Evolutionary conservation across 140 eudicot genomes (phyloP), one percentile per base, ranked within the genome.

Genomic region (Cichorium intybus): DNA sequence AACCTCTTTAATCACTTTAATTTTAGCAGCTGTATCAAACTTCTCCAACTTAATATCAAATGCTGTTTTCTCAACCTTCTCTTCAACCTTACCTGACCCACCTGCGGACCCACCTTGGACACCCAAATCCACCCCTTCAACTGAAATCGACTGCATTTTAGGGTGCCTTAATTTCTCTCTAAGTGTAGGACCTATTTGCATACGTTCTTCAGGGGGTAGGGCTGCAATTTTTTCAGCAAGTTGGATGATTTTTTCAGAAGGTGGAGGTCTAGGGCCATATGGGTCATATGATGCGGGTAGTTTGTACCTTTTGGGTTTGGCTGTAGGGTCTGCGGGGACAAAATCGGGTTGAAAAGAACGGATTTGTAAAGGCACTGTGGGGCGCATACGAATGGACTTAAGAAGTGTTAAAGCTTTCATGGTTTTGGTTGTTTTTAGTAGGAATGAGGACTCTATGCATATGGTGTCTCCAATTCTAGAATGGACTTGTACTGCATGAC

Each of bases 261-360:
- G 98, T 52, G 96, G 96, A 10, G 98, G 95, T 77, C 93, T 79
- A 0, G 89, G 92, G 60, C 96, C 98, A 49, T 92, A 92, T 16
- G 98, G 98, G 31, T 92, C 92, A 57, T 92, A 92, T 33, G 64
- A 67, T 26, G 72, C 53, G 15, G 98, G 98, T 49, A 87, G 68
- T 73, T 92, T 92, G 89, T 88, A 92, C 20, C 64, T 88, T 50
- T 28, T 77, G 56, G 95, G 96, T 67, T 88, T 88, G 48, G 85
- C 52, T 20, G 65, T 85, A 29, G 92, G 90, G 74, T 81, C 94
- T 54, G 77, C 83, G 0, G 95, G 90, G 65, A 78, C 79, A 49
- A 80, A 83, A 71, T 90, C 95, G 2, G 82, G 88, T 68, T 88
- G 98, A 45, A 92, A 77, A 22, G 24, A 82, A 34, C 96, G 95